Base-by-base conservation (phyloP, 148 eudicot genomes). In the Camellia japonica region DNA sequence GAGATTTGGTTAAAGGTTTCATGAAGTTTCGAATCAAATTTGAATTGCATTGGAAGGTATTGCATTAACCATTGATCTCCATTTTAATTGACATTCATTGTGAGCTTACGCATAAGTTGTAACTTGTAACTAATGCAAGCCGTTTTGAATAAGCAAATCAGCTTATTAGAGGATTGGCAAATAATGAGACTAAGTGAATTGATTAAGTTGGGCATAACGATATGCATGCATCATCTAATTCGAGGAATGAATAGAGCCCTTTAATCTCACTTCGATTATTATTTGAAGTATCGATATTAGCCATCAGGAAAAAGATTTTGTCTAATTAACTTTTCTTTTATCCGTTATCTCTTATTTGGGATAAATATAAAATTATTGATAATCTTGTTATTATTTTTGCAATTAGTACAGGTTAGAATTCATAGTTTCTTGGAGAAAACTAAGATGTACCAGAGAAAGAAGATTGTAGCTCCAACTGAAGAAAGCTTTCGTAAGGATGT, bases 391-490 rank as follows among this genome's bases (percentile, higher is more conserved):
- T 73, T 78, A 76, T 72, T 63, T 41, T 68, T 77, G 51, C 18
- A 71, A 54, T 76, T 83, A 51, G 67, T 49, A 54, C 87, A 94
- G 98, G 89, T 90, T 76, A 89, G 87, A 83, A 90, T 92, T 73
- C 98, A 92, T 81, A 81, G 83, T 81, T 90, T 91, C 75, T 81
- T 94, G 90, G 97, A 94, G 88, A 92, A 87, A 88, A 89, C 91
- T 38, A 88, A 92, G 89, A 86, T 79, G 62, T 38, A 61, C 68
- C 86, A 81, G 18, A 88, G 74, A 81, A 78, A 80, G 66, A 90
- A 88, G 79, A 76, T 38, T 80, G 82, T 71, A 8, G 77, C 81
- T 65, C 87, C 86, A 68, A 73, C 81, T 77, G 85, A 83, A 73
- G 93, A 87, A 71, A 88, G 82, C 71, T 82, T 83, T 51, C 61